Evolutionary conservation across 1,284 basidiomycete genomes (phyloP).

Genomic region (Tilletiopsis washingtonensis): DNA sequence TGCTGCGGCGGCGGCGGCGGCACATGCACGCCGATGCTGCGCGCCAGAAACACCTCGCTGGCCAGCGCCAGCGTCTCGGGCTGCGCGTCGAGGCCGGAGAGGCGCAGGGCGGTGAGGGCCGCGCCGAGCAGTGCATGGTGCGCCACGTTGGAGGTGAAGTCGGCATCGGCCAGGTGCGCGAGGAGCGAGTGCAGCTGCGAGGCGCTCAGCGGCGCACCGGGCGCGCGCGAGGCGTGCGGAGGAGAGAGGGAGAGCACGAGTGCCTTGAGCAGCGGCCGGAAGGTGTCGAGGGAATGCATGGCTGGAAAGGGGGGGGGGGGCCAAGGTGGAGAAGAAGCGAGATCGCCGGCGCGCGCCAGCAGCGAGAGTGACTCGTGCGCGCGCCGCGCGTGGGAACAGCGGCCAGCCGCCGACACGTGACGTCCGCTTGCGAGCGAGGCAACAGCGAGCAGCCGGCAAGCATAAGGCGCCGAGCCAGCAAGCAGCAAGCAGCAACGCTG

Average conservation of each 20-base stretch:
- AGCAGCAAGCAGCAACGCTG: too few species aligned
- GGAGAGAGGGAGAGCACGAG: conserved; percentile 13
- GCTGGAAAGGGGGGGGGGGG: too few species aligned
- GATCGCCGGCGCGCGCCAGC: too few species aligned
- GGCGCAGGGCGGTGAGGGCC: conserved; percentile 36
- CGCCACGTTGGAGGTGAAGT: conserved; percentile 34
- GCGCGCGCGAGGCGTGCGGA: conserved; percentile 11
- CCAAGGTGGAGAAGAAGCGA: too few species aligned
- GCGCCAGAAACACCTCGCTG: conserved; percentile 27
- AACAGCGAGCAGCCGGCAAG: too few species aligned
- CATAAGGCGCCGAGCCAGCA: too few species aligned
- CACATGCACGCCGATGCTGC: conserved; percentile 20
- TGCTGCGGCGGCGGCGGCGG: neutral
- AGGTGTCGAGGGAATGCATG: too few species aligned
- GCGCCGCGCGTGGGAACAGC: too few species aligned
- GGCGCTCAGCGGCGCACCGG: conserved; percentile 11
- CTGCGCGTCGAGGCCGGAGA: conserved; percentile 31
- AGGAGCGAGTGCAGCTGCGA: conserved; percentile 28
- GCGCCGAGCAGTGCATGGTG: conserved; percentile 42
- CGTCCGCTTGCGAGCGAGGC: too few species aligned
- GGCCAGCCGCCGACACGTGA: too few species aligned
- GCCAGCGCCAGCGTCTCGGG: conserved; percentile 32
- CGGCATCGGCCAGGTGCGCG: conserved; percentile 37
- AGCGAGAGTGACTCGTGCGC: too few species aligned
- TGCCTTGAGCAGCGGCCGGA: conserved; percentile 35